Conservation (phyloP, 2,329 filamentous ascomycete genomes). For the Gnomoniopsis sp. region DNA sequence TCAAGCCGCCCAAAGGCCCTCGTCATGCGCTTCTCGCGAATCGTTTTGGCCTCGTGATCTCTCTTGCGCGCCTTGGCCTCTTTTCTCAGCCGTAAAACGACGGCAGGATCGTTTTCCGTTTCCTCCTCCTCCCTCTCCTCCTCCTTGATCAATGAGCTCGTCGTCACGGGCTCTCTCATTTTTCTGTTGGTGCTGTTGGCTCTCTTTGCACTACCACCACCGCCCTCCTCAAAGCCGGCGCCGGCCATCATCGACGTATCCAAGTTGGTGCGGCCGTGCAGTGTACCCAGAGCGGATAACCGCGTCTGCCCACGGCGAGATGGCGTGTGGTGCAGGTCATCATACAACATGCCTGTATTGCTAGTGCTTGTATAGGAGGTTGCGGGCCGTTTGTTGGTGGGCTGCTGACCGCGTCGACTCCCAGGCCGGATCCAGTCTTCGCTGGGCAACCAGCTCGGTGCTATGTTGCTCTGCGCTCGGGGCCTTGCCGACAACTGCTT, state of each 20-base stretch:
- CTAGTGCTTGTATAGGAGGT: not conserved
- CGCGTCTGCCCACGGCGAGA: slow-evolving; percentile 8
- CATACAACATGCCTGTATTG: not conserved
- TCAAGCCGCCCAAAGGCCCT: not conserved
- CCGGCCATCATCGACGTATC: not conserved
- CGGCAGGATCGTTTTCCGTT: slow-evolving; percentile 26
- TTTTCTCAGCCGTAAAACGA: slow-evolving; percentile 29
- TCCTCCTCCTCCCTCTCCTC: no score
- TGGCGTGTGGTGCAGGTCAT: not conserved
- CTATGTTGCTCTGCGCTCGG: not conserved
- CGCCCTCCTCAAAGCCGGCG: not conserved
- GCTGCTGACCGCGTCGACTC: not conserved
- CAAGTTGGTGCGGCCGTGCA: slow-evolving; percentile 4
- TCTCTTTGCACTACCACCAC: slow-evolving; percentile 16
- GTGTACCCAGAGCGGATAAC: slow-evolving; percentile 16
- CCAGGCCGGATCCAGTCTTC: not conserved
- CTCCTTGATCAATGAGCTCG: slow-evolving; percentile 13
- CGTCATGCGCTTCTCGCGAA: slow-evolving; percentile 10
- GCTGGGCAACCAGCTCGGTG: not conserved
- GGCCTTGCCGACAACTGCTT: not conserved
- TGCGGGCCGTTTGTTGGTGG: not conserved
- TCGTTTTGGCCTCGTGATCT: slow-evolving; percentile 8
- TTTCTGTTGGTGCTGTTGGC: not conserved
- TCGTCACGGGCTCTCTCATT: not conserved
- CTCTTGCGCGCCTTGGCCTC: slow-evolving; percentile 28